These are phyloP conservation scores for Talaromyces proteolyticus DNA, from an alignment of 495 filamentous ascomycete genomes.

Conservation along the genomic window DNA sequence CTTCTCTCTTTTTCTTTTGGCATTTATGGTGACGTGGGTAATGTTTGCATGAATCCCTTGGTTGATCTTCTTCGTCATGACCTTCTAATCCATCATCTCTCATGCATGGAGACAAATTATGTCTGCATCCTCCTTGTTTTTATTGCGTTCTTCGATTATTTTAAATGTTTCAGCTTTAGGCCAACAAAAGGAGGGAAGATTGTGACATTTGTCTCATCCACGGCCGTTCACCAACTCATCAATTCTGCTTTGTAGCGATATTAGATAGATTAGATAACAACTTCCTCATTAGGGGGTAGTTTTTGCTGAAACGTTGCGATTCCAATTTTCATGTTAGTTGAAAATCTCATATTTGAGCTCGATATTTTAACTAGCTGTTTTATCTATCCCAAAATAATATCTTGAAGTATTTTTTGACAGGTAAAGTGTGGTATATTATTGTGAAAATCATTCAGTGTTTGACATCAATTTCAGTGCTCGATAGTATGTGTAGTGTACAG, in stretches of 20 bases:
- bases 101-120: not conserved
- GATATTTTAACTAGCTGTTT: not conserved
- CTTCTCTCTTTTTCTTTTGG: not conserved
- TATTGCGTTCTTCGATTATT: not conserved
- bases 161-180: not conserved
- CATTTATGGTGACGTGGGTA: not conserved
- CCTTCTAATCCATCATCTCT: not conserved
- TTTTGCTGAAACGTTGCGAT: no score
- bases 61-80: not conserved
- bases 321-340: not conserved
- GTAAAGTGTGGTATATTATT: not conserved
- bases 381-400: not conserved
- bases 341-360: not conserved
- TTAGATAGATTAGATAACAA: constrained; percentile 9
- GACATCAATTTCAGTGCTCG: no score
- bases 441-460: not conserved
- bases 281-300: constrained; percentile 5
- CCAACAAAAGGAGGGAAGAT: not conserved
- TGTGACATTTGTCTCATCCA: not conserved
- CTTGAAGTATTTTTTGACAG: not conserved
- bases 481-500: no score
- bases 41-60: no score
- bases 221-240: constrained; percentile 2
- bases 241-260: not conserved
- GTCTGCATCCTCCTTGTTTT: not conserved